Evolutionary conservation across 1,284 basidiomycete species (phyloP).

Genomic region (Microbotryomycetes sp.): DNA sequence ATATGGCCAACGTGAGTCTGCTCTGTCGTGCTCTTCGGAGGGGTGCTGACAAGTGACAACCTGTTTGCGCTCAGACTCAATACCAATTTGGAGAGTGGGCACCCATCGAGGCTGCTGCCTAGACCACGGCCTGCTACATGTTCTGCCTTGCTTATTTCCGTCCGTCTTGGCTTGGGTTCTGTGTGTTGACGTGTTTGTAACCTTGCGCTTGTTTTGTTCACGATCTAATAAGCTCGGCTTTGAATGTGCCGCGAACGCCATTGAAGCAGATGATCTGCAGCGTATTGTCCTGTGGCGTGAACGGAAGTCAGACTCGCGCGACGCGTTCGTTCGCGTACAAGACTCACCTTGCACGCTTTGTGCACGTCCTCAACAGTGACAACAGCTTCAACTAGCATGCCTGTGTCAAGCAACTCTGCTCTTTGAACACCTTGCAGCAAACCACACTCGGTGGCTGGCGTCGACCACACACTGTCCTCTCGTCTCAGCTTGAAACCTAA

Average conservation of each 20-base stretch:
- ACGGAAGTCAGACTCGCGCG: not conserved
- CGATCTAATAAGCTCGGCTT: too few species aligned
- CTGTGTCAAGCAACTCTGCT: slow-evolving; percentile 16
- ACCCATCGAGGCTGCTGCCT: not conserved
- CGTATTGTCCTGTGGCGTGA: not conserved
- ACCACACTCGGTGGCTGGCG: slow-evolving; percentile 1
- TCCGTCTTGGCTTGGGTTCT: too few species aligned
- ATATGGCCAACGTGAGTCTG: slow-evolving; percentile 29
- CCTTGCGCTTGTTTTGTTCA: too few species aligned
- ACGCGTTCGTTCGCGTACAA: not conserved
- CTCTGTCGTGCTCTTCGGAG: not conserved
- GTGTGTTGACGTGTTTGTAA: too few species aligned
- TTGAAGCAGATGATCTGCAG: slow-evolving; percentile 27
- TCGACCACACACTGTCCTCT: not conserved
- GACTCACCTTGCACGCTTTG: slow-evolving; percentile 5
- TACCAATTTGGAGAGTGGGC: slow-evolving; percentile 25
- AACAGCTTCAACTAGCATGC: slow-evolving; percentile 5
- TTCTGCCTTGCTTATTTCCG: not conserved
- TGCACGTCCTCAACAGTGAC: slow-evolving; percentile 6
- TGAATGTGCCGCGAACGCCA: slow-evolving; percentile 21
- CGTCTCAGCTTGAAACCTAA: slow-evolving; percentile 12
- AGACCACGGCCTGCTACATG: too few species aligned
- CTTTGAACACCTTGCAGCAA: slow-evolving; percentile 16
- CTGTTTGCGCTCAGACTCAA: slow-evolving; percentile 1
- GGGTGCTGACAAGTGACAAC: not conserved